Conservation (phyloP, 345 rosid species). For the Brassica napus region Da-Ae NC_063450.1:44397001-44397500, state of each 20-base stretch:
- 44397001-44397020: too few species aligned
- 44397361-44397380: not conserved
- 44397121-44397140: not conserved
- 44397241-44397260: not conserved
- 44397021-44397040: too few species aligned
- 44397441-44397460: not conserved
- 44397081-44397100: too few species aligned
- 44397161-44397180: not conserved
- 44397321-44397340: not conserved
- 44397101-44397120: not conserved
- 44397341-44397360: not conserved
- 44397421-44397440: slow-evolving; percentile 9
- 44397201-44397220: not conserved
- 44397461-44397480: not conserved
- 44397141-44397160: not conserved
- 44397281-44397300: not conserved
- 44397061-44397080: too few species aligned
- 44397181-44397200: not conserved
- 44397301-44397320: not conserved
- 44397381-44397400: not conserved
- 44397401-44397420: not conserved
- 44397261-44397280: not conserved
- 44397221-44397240: not conserved
- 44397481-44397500: slow-evolving; percentile 1
- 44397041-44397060: too few species aligned